These are phyloP conservation scores for Ophiocordyceps camponoti-leonardi DNA, from an alignment of 2,329 filamentous ascomycete species.

Conservation along the genomic window DNA sequence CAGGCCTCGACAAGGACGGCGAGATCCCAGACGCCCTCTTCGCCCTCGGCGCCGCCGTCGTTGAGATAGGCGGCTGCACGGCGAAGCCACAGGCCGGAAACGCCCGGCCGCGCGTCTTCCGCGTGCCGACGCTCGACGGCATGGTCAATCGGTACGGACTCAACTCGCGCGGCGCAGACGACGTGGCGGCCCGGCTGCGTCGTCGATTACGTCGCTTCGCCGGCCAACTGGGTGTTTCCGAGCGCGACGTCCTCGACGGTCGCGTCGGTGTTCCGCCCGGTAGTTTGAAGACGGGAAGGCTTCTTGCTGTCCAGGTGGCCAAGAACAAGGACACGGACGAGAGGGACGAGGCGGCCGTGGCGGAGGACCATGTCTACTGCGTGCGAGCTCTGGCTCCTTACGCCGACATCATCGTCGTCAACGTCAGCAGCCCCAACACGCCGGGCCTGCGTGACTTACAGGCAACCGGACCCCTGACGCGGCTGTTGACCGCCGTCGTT, in stretches of 20 bases:
- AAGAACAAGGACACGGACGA: conserved; percentile 94
- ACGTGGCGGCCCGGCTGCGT: conserved; percentile 63
- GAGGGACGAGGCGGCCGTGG: conserved; percentile 65
- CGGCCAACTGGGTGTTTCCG: conserved; percentile 49
- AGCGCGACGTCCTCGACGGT: conserved; percentile 60
- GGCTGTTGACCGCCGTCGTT: conserved; percentile 69
- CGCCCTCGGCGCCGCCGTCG: conserved; percentile 66
- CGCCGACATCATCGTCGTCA: conserved; percentile 92
- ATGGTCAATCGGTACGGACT: conserved; percentile 93
- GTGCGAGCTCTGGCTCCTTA: conserved; percentile 70
- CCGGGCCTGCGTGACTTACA: conserved; percentile 80
- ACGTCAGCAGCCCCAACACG: conserved; percentile 93
- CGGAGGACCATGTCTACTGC: conserved; percentile 74
- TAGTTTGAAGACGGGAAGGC: conserved; percentile 55
- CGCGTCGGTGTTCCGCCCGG: conserved; percentile 64
- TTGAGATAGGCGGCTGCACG: conserved; percentile 86
- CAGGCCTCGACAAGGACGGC: conserved; percentile 86
- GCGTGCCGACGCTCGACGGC: conserved; percentile 65
- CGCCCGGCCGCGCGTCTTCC: conserved; percentile 72
- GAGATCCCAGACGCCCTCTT: conserved; percentile 77
- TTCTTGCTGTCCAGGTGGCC: conserved; percentile 82
- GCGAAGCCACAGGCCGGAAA: conserved; percentile 81
- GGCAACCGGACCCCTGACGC: conserved; percentile 64
- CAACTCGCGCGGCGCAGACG: conserved; percentile 79
- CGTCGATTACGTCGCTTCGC: conserved; percentile 67